Conservation (phyloP, 2,329 filamentous ascomycete genomes). For the Trichoderma cornu-damae region DNA sequence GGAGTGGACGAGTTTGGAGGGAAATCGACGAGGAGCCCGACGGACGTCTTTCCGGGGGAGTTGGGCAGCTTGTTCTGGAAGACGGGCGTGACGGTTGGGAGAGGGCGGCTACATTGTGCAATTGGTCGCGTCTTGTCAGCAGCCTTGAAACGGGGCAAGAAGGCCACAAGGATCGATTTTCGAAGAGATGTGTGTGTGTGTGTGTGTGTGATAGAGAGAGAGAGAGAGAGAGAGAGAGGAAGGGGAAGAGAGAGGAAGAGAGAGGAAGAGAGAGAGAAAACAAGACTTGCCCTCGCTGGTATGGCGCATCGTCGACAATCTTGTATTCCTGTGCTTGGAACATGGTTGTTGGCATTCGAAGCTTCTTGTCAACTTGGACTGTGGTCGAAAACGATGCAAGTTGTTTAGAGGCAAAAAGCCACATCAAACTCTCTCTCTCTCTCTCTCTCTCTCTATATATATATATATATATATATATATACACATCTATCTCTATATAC, state of each 20-base stretch:
- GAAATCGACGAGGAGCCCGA: constrained; percentile 24
- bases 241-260: too few relatives aligned
- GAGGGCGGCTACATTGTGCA: neutral
- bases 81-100: constrained; percentile 17
- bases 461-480: neutral
- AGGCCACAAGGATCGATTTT: too few relatives aligned
- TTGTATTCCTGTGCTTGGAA: neutral
- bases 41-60: constrained; percentile 22
- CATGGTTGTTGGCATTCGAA: neutral
- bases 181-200: too few relatives aligned
- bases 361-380: neutral
- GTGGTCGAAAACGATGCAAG: too few relatives aligned
- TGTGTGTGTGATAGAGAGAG: too few relatives aligned
- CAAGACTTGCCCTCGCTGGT: constrained; percentile 3
- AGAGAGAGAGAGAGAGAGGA: too few relatives aligned
- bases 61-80: constrained; percentile 24
- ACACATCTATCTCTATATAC: too few relatives aligned
- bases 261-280: neutral
- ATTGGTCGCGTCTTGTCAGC: too few relatives aligned
- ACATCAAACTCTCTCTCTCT: neutral
- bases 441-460: neutral
- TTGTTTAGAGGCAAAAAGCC: neutral
- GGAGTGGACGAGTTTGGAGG: constrained; percentile 23
- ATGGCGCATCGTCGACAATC: constrained; percentile 7
- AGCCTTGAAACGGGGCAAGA: too few relatives aligned